Conservation (phyloP, 2,329 filamentous ascomycete species). For the Ophiosphaerella korrae region DNA sequence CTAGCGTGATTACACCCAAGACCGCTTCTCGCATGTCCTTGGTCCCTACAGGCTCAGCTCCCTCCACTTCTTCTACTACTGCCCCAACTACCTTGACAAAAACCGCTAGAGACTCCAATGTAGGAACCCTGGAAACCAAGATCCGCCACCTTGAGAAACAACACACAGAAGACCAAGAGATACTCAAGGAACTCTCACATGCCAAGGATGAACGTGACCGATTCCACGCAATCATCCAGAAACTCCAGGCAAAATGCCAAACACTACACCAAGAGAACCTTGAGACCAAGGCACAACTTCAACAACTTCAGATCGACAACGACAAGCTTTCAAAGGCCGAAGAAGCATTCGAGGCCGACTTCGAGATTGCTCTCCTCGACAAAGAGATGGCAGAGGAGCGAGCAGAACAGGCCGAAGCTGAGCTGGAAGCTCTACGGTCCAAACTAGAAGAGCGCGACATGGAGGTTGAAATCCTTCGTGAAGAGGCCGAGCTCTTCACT, state of each 20-base stretch:
- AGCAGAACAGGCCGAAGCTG: constrained; percentile 78
- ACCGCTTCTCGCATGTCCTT: constrained; percentile 16
- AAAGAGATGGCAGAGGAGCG: constrained; percentile 96
- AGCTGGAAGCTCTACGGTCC: constrained; percentile 76
- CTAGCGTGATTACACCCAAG: constrained; percentile 27
- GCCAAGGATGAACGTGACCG: constrained; percentile 77
- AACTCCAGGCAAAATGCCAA: constrained; percentile 86
- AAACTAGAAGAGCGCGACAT: constrained; percentile 84
- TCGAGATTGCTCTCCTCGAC: constrained; percentile 88
- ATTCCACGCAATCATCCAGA: constrained; percentile 85
- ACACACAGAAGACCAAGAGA: constrained; percentile 80
- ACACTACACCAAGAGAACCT: constrained; percentile 79
- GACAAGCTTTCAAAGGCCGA: constrained; percentile 74
- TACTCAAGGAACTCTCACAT: constrained; percentile 77
- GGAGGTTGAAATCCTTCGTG: constrained; percentile 82
- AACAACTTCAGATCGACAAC: constrained; percentile 73
- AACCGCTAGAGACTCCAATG: constrained; percentile 39
- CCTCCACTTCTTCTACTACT: constrained; percentile 10
- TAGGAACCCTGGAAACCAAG: constrained; percentile 89
- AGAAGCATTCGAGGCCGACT: constrained; percentile 80
- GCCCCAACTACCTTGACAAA: constrained; percentile 3
- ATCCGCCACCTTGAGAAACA: constrained; percentile 87
- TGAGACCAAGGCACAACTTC: constrained; percentile 76
- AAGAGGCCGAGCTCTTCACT: constrained; percentile 84
- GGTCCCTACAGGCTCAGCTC: constrained; percentile 15